These are phyloP conservation scores for Acanthamoeba culbertsoni DNA, from an alignment of 208 protist genomes.

Conservation along the genomic window DNA sequence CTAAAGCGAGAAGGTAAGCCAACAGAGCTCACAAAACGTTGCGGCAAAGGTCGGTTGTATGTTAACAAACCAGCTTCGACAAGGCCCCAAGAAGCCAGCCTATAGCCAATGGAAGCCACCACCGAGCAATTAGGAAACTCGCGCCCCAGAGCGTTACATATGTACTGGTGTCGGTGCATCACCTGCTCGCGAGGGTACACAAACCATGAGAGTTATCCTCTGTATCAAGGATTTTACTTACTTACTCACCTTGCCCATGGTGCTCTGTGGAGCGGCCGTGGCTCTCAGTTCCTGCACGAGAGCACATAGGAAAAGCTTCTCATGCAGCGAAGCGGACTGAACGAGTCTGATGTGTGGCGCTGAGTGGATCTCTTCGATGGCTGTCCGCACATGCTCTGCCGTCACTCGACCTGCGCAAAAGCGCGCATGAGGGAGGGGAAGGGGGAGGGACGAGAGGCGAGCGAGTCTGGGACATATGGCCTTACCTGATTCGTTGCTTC, in stretches of 20 bases:
- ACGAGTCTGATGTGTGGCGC: background rate
- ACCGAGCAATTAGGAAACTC: background rate
- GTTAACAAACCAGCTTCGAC: background rate
- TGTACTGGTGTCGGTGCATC: background rate
- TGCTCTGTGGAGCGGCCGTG: background rate
- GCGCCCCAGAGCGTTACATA: background rate
- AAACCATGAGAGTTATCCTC: background rate
- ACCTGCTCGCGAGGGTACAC: background rate
- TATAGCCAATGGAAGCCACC: background rate
- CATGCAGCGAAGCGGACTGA: background rate
- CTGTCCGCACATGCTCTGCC: conserved; percentile 11
- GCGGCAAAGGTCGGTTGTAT: background rate
- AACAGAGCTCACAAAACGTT: background rate
- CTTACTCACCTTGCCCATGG: conserved; percentile 5
- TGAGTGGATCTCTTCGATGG: conserved; percentile 55
- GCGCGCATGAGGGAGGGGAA: background rate
- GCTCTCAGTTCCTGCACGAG: conserved; percentile 33
- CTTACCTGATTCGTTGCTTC: background rate
- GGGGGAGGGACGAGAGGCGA: background rate
- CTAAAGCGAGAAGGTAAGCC: background rate
- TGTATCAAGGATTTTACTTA: no score
- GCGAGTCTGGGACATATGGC: background rate
- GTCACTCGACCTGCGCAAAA: background rate
- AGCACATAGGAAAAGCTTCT: conserved; percentile 43
- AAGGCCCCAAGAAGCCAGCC: background rate